Conservation (phyloP, 2,329 filamentous ascomycete species). For the Dactylonectria macrodidyma region DNA sequence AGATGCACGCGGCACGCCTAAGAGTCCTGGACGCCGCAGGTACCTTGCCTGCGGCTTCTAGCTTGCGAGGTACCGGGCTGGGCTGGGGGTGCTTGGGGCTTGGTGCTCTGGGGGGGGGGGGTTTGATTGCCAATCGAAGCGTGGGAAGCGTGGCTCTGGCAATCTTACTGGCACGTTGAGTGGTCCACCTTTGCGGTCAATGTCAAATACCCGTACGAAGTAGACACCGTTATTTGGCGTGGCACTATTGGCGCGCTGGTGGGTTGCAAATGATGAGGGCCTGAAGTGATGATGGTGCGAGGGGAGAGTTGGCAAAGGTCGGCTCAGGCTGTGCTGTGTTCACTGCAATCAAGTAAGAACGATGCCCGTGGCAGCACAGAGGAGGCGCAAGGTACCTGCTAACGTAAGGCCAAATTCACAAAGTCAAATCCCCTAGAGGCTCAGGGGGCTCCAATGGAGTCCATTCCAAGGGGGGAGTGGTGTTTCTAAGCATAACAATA, state of each 20-base stretch:
- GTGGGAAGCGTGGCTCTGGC: conserved; percentile 21
- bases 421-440: background rate
- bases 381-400: background rate
- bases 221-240: conserved; percentile 6
- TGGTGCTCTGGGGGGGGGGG: too few relatives aligned
- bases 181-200: conserved; percentile 23
- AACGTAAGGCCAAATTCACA: too few relatives aligned
- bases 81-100: background rate
- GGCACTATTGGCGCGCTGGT: conserved; percentile 16
- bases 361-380: background rate
- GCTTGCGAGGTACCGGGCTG: conserved; percentile 20
- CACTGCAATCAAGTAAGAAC: conserved; percentile 6
- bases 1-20: background rate
- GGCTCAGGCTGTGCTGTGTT: conserved; percentile 5
- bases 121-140: conserved; percentile 18
- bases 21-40: background rate
- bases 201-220: background rate
- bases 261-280: background rate
- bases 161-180: conserved; percentile 30
- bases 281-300: conserved; percentile 27
- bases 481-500: background rate
- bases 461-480: background rate
- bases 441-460: conserved; percentile 1
- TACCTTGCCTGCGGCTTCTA: conserved; percentile 21
- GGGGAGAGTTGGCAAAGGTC: conserved; percentile 18